Base-by-base conservation (phyloP, 192 early-diverging fungal species). In the Backusella parvicylindrica region DNA sequence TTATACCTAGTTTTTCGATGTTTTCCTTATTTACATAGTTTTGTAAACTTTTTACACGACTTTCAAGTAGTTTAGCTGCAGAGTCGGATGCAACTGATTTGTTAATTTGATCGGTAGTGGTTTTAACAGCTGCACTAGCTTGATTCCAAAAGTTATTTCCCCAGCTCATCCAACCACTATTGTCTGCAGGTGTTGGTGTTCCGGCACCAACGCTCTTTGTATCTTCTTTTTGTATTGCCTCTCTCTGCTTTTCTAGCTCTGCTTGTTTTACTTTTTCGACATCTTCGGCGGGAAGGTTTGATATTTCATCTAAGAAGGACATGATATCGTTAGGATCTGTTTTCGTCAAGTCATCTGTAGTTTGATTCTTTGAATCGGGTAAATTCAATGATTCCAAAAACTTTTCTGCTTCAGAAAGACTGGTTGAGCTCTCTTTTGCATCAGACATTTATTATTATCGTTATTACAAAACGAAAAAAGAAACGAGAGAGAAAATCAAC, bases 111-210 rank as follows among this genome's bases (percentile, higher is more conserved):
- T 89, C 86, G 21, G 85, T 84, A 0, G 86, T 86, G 2, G 82
- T 86, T 77, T 89, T 87, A 23, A 87, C 86, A 33, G 88, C 88
- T 43, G 85, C 85, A 26, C 81, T 81, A 1, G 88, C 88, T n/a
- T 85, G 79, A 9, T 86, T 81, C 77, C 84, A 84, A 11, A 89
- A 53, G 13, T 76, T 75, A 41, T 77, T 85, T 7, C 84, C 84
- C 81, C 86, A 83, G 35, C 83, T 85, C 40, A 74, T 63, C 73
- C 84, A 85, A 30, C 66, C 50, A 33, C 30, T 66, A 32, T 37
- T 50, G 13, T n/a, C 35, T 15, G 18, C 15, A 13, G 30, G 16
- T 30, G 26, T 26, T 35, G 11, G 63, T 36, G 41, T 4, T 30
- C 7, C 23, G 8, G n/a, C 16, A 33, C 28, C 33, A 15, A 43